Evolutionary conservation across 2,329 filamentous ascomycete species (phyloP), one percentile per base, ranked within the genome.

Genomic region (Diaporthe longicolla): DNA sequence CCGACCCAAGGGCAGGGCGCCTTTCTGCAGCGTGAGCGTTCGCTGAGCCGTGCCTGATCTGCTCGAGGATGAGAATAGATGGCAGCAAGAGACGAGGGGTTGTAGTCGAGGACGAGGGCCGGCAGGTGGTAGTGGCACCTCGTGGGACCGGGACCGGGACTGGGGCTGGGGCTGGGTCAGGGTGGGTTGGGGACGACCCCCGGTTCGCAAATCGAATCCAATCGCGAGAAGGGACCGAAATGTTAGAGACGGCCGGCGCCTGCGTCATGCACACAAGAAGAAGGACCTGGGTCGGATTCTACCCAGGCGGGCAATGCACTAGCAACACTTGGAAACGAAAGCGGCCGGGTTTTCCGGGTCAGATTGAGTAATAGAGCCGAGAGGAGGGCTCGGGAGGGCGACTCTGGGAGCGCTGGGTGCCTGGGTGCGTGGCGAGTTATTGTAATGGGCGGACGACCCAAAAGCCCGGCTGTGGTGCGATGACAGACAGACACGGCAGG

Each of bases 161-260:
- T 6, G 13, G 40, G 40, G 7, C 40, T 15, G 40, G 40, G 40
- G 5, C 40, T 4, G 40, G 43, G 24, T 50, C 61, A 50, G 61
- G 61, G 61, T 37, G 61, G 43, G 43, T 66, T 66, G 43, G 43
- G 61, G 43, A 66, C 26, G 29, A 37, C 61, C 61, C 61, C 61
- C 35, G 61, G 61, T 24, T 50, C 45, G 43, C 61, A 43, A 50
- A 66, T 66, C 43, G 61, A 66, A 37, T 66, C 61, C 26, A 66
- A 66, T 50, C 43, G 61, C 61, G 61, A 37, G 43, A 50, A 50
- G 61, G 61, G 61, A 66, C 61, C 61, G 32, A 65, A 65, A 50
- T 43, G 59, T 65, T 26, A 50, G 43, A 26, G 59, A 45, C 40
- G 40, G 40, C 40, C 26, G 40, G 40, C 29, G n/a, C 26, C 59